Evolutionary conservation across 108 stramenopile species (phyloP), one percentile per base, ranked within the genome.

Genomic region (Licmophora abbreviata): DNA sequence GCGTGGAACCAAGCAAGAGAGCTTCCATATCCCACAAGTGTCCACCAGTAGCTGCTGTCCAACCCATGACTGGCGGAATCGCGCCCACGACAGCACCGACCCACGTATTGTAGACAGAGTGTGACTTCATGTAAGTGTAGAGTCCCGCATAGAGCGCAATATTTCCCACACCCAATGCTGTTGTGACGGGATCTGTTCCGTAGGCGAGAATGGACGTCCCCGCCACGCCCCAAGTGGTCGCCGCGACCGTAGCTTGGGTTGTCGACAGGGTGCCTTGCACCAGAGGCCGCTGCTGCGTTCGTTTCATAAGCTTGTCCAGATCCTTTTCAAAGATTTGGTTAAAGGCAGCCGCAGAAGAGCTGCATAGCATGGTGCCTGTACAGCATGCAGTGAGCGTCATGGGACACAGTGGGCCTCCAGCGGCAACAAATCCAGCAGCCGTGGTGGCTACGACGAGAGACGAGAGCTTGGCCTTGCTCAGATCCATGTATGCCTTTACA

Each of bases 1-100:
- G 69, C 10, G 86, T 82, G 0, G 73, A 57, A 30, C 91, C 94
- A 28, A 98, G 63, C n/a, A 96, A 36, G 29, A 82, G 48, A 34
- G 81, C 71, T 61, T 88, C 85, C 11, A 82, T 48, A 67, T 88
- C 88, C 29, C 72, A 17, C n/a, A 52, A 29, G 3, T 56, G 47
- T 18, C 90, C 93, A 21, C 91, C 90, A 0, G 81, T 86, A 4
- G 96, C 95, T 12, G 98, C 98, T 29, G 91, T 80, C 82, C 89
- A 99, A 17, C 97, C 99, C 92, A 99, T 99, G 18, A 99, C 75
- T 5, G 99, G 99, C 0, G 99, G 99, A 11, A 99, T 73, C 4
- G 95, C 97, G 23, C 99, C 99, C 7, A 99, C 99, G 9, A 98
- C 76, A 4, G 97, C 95, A 11, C 99, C 99, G 5, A 99, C 78